Evolutionary conservation across 495 filamentous ascomycete species (phyloP).

Genomic region (Penicillium lagena): DNA sequence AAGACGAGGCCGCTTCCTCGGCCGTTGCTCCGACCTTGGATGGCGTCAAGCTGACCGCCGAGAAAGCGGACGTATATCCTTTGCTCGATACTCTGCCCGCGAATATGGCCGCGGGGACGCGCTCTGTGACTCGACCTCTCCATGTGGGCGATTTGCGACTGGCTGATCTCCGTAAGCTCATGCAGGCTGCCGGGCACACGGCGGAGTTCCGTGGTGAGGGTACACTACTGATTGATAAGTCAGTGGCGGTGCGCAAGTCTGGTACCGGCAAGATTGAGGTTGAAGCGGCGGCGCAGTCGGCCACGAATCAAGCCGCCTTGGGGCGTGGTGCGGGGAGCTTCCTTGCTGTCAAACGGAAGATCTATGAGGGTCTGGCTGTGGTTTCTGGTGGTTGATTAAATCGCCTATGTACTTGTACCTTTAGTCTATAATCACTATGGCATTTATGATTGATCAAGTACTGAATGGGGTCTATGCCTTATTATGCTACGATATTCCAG

Average conservation of each 20-base stretch:
- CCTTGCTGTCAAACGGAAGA: slow-evolving; percentile 69
- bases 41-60: slow-evolving; percentile 9
- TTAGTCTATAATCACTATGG: neutral
- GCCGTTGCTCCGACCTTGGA: slow-evolving; percentile 17
- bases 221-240: slow-evolving; percentile 79
- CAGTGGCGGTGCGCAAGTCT: slow-evolving; percentile 82
- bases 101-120: slow-evolving; percentile 68
- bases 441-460: neutral
- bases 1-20: slow-evolving; percentile 29
- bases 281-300: slow-evolving; percentile 59
- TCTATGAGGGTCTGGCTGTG: slow-evolving; percentile 79
- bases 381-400: slow-evolving; percentile 58
- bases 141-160: slow-evolving; percentile 92
- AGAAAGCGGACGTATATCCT: slow-evolving; percentile 41
- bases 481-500: too few relatives aligned
- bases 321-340: slow-evolving; percentile 51
- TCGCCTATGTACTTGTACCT: slow-evolving; percentile 1
- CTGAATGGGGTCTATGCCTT: too few relatives aligned
- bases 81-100: slow-evolving; percentile 72
- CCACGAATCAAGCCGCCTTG: slow-evolving; percentile 22
- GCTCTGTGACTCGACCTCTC: slow-evolving; percentile 76
- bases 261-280: slow-evolving; percentile 83
- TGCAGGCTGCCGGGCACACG: slow-evolving; percentile 74
- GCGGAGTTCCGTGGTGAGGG: slow-evolving; percentile 94
- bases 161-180: slow-evolving; percentile 77